A percentile compares a stretch with the other conserved stretches of the same genome.
These are phyloP conservation scores for Cryphonectria nitschkei DNA, from an alignment of 2,329 filamentous ascomycete genomes.

Conservation along the genomic window DNA sequence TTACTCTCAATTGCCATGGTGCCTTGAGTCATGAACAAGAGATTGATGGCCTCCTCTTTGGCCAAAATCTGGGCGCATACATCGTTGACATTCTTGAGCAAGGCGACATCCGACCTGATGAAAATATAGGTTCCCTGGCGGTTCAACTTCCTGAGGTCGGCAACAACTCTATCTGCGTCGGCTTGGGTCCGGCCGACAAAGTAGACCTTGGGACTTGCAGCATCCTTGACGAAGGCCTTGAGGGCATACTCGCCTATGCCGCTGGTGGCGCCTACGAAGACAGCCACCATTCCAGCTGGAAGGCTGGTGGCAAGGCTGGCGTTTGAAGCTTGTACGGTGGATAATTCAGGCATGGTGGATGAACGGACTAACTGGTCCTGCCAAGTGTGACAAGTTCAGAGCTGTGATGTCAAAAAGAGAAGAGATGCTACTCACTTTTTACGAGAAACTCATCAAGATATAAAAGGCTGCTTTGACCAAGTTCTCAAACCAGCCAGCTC, in stretches of 20 bases:
- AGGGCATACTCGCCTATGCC: constrained; percentile 54
- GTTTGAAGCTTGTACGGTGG: constrained; percentile 7
- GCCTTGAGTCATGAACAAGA: constrained; percentile 51
- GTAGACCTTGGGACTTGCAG: constrained; percentile 51
- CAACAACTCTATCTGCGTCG: constrained; percentile 43
- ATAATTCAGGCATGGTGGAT: constrained; percentile 1
- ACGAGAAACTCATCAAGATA: constrained; percentile 2
- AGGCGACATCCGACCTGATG: constrained; percentile 52
- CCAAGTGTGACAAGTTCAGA: not conserved
- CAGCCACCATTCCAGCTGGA: constrained; percentile 43
- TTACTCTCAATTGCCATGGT: constrained; percentile 35
- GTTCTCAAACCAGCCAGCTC: not conserved
- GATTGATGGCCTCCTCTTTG: constrained; percentile 49
- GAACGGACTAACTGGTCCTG: not conserved
- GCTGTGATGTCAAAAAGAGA: not conserved
- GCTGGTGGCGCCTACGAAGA: constrained; percentile 58
- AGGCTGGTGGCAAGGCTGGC: constrained; percentile 32
- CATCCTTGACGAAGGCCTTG: constrained; percentile 47
- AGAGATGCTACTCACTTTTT: not conserved
- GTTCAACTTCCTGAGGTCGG: constrained; percentile 46
- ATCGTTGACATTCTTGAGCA: constrained; percentile 55
- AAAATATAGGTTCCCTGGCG: constrained; percentile 50
- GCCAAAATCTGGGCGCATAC: constrained; percentile 49
- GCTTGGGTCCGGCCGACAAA: constrained; percentile 51
- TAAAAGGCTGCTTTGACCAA: not conserved